Percentiles rank a stretch among this genome's conserved stretches.
phyloP scores from a whole-genome alignment of 257 asterid species.

The Gentiana macrophylla region DNA sequence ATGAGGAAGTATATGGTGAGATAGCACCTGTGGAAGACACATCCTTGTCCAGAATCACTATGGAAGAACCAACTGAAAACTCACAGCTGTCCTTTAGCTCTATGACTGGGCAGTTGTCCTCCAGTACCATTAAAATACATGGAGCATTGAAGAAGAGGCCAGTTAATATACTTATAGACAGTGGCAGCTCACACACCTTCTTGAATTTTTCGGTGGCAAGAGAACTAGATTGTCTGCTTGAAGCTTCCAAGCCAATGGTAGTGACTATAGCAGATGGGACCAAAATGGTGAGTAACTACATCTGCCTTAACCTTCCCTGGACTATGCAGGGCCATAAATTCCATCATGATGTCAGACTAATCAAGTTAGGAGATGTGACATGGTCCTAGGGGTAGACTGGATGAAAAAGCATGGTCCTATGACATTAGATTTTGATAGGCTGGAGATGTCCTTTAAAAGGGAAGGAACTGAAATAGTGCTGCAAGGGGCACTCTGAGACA shows the following conservation, averaged over 20 bases:
- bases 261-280: not conserved
- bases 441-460: too few relatives aligned
- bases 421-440: not conserved
- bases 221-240: not conserved
- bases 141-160: too few relatives aligned
- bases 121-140: too few relatives aligned
- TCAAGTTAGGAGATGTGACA: not conserved
- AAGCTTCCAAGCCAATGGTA: not conserved
- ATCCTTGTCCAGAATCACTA: too few relatives aligned
- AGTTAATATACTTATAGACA: too few relatives aligned
- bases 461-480: too few relatives aligned
- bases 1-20: too few relatives aligned
- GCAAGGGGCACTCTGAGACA: too few relatives aligned
- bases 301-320: not conserved
- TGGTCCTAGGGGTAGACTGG: not conserved
- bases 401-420: not conserved
- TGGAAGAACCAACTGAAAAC: too few relatives aligned
- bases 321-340: not conserved
- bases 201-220: not conserved
- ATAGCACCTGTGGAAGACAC: too few relatives aligned
- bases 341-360: not conserved
- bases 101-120: too few relatives aligned
- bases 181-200: not conserved
- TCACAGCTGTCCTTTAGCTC: too few relatives aligned
- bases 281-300: not conserved